Conservation (phyloP, 1,139 yeast genomes). For the Arxiozyma slooffiae region DNA sequence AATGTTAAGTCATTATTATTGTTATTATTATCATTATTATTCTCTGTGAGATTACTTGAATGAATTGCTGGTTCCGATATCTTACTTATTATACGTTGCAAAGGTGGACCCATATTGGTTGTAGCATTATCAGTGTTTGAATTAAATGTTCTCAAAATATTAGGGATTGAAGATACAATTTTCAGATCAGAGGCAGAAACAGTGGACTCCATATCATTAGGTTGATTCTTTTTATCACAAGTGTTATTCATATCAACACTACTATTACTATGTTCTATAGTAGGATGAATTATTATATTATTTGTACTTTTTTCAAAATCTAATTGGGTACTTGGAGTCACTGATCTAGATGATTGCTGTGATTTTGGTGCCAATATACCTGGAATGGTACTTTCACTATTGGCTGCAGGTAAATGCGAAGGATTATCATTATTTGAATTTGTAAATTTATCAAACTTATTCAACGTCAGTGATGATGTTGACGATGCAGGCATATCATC, state of each 20-base stretch:
- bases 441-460: neutral
- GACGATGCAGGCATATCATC: conserved; percentile 6
- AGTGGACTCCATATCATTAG: neutral
- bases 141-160: neutral
- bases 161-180: conserved; percentile 1
- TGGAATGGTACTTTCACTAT: neutral
- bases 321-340: conserved; percentile 29
- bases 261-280: neutral
- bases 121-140: neutral
- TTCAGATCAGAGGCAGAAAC: neutral
- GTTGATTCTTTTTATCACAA: neutral
- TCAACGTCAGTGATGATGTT: neutral
- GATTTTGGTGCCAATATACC: conserved; percentile 5
- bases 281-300: neutral
- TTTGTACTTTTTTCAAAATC: conserved; percentile 3
- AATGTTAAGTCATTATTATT: conserved; percentile 7
- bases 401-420: neutral
- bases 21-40: conserved; percentile 3
- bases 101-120: neutral
- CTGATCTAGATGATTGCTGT: conserved; percentile 28
- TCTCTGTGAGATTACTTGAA: neutral
- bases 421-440: neutral
- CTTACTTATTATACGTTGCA: neutral
- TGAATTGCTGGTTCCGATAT: neutral
- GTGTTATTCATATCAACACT: neutral